Base-by-base conservation (phyloP, 441 rosid genomes). In the Adansonia gregorii region DNA sequence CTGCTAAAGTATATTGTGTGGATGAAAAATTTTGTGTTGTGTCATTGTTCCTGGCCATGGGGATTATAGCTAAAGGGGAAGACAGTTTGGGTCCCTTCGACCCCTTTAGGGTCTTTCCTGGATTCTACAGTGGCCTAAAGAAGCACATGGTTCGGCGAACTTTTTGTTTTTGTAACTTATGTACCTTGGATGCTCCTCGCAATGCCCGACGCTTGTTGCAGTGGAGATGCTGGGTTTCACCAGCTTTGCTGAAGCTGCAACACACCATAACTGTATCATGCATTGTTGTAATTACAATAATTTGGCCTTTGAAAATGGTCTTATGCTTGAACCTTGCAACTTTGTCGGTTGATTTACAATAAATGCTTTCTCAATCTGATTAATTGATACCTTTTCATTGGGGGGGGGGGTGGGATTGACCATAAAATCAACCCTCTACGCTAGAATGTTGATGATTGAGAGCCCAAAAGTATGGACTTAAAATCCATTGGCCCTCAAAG, bases 221-320 rank as follows among this genome's bases (percentile, higher is more conserved):
- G 59, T 31, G 6, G 59, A 49, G 43, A 49, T 49, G 73, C 73
- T 69, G 45, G 45, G 46, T 14, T 0, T 51, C 22, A 15, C 51
- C 74, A 27, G 46, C 74, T 51, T 70, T 70, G 60, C 45, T 70
- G 74, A 70, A 70, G 74, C 60, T 70, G 60, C 60, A 70, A 51
- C 56, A 51, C 74, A 46, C 41, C 56, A 6, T 12, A 24, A 11
- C 35, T 46, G 55, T 20, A 46, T 39, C 24, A 20, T 27, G 74
- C 60, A 24, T 70, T n/a, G 60, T 27, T 70, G 74, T 70, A 27
- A 51, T 70, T 14, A 70, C 60, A 51, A 70, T 39, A 70, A 70
- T 24, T 24, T 71, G 61, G 24, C 12, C 45, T 71, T 52, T 52
- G 66, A 17, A 27, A 11, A 3, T 31, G 61, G 61, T n/a, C 24